Conservation (phyloP, 2,329 filamentous ascomycete species). For the Claviceps maximensis region DNA sequence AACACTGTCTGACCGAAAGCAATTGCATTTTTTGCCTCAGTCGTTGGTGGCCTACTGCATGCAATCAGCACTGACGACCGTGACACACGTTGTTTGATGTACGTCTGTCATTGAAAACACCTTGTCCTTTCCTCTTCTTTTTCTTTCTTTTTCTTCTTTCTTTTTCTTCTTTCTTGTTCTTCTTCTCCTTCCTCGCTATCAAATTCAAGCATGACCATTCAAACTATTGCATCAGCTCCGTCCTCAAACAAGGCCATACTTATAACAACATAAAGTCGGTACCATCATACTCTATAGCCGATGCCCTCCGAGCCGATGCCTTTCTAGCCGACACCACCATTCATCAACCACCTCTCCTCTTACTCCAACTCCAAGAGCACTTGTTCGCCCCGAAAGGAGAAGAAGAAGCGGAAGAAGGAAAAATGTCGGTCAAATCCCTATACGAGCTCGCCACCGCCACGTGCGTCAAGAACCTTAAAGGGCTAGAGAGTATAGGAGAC, state of each 20-base stretch:
- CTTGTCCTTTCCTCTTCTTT: no score
- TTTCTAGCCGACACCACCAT: not conserved
- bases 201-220: slow-evolving; percentile 2
- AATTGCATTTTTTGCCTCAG: not conserved
- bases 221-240: not conserved
- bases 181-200: not conserved
- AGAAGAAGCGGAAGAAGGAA: no score
- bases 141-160: no score
- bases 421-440: slow-evolving; percentile 36
- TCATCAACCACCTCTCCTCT: not conserved
- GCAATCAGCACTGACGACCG: not conserved
- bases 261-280: no score
- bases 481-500: slow-evolving; percentile 57
- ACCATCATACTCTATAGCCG: no score
- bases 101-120: not conserved
- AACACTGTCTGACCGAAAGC: no score
- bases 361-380: not conserved
- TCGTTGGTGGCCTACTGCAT: not conserved
- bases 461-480: slow-evolving; percentile 39
- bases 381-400: not conserved
- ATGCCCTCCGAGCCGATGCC: no score
- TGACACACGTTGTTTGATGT: not conserved
- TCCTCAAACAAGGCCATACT: not conserved
- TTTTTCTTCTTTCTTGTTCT: no score
- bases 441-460: slow-evolving; percentile 35